Evolutionary conservation across 192 early-diverging fungal species (phyloP).

Genomic region (Entomortierella lignicola): DNA sequence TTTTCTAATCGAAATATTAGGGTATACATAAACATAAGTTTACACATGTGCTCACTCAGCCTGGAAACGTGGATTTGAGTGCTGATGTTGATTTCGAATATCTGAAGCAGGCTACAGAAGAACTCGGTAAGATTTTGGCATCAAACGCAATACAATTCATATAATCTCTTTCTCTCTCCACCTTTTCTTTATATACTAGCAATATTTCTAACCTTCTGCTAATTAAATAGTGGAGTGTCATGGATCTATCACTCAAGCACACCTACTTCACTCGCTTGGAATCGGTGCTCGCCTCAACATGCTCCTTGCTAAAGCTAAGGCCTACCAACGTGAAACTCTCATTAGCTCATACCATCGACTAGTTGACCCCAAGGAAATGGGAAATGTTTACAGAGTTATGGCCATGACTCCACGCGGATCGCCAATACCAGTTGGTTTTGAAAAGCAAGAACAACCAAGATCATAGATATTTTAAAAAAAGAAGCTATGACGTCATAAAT

Average conservation of each 20-base stretch:
- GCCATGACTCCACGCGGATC: constrained; percentile 64
- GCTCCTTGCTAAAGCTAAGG: constrained; percentile 69
- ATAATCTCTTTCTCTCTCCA: not conserved
- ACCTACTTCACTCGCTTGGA: constrained; percentile 83
- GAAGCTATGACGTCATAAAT: not conserved
- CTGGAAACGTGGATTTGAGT: constrained; percentile 90
- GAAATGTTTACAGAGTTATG: constrained; percentile 86
- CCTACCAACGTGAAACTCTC: constrained; percentile 67
- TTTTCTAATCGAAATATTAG: constrained; percentile 37
- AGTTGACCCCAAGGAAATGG: constrained; percentile 84
- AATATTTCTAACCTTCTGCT: too few species aligned
- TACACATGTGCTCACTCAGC: constrained; percentile 77
- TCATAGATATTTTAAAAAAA: constrained; percentile 1
- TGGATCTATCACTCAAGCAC: constrained; percentile 86
- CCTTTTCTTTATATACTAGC: not conserved
- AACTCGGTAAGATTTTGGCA: constrained; percentile 50
- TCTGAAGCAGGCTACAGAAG: constrained; percentile 68
- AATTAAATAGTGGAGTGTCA: constrained; percentile 59
- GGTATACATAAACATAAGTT: constrained; percentile 89
- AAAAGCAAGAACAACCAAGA: constrained; percentile 9
- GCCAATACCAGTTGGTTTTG: constrained; percentile 38
- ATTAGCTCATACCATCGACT: constrained; percentile 80
- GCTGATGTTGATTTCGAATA: constrained; percentile 92
- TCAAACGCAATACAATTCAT: too few species aligned
- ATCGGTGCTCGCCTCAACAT: constrained; percentile 79